Evolutionary conservation across 805 yeast species (phyloP).

Genomic region (Sugiyamaella floridensis): DNA sequence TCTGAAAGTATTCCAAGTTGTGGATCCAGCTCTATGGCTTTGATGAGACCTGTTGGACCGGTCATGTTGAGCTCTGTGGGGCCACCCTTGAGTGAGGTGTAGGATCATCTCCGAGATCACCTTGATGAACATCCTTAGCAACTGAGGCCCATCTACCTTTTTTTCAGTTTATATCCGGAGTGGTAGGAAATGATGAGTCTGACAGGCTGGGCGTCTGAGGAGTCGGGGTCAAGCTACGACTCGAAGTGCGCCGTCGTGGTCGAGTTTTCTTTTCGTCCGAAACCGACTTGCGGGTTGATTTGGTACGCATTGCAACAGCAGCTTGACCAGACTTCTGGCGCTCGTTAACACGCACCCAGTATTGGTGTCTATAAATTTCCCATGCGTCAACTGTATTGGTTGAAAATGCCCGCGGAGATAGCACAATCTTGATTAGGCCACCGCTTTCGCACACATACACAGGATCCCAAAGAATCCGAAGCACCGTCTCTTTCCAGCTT

Average conservation of each 20-base stretch:
- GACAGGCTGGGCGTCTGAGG: background rate
- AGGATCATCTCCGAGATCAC: too few relatives aligned
- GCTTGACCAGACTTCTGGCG: slow-evolving; percentile 1
- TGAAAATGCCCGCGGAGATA: slow-evolving; percentile 74
- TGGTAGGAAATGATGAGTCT: background rate
- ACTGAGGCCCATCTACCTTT: background rate
- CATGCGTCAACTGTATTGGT: slow-evolving; percentile 86
- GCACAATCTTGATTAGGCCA: slow-evolving; percentile 70
- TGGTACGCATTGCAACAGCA: background rate
- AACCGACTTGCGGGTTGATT: background rate
- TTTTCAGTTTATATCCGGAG: background rate
- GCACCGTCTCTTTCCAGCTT: slow-evolving; percentile 24
- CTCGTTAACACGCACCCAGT: slow-evolving; percentile 76
- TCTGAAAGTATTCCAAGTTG: too few relatives aligned
- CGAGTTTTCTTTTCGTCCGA: background rate
- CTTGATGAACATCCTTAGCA: too few relatives aligned
- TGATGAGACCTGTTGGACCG: too few relatives aligned
- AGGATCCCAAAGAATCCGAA: slow-evolving; percentile 25
- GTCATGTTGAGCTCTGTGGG: too few relatives aligned
- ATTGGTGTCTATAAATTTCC: slow-evolving; percentile 90
- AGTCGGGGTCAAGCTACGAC: background rate
- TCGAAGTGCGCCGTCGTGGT: background rate
- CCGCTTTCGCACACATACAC: slow-evolving; percentile 36
- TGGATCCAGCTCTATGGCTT: too few relatives aligned
- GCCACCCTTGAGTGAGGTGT: too few relatives aligned